Conservation (phyloP, 2,329 filamentous ascomycete genomes). For the Sporothrix sp. region DNA sequence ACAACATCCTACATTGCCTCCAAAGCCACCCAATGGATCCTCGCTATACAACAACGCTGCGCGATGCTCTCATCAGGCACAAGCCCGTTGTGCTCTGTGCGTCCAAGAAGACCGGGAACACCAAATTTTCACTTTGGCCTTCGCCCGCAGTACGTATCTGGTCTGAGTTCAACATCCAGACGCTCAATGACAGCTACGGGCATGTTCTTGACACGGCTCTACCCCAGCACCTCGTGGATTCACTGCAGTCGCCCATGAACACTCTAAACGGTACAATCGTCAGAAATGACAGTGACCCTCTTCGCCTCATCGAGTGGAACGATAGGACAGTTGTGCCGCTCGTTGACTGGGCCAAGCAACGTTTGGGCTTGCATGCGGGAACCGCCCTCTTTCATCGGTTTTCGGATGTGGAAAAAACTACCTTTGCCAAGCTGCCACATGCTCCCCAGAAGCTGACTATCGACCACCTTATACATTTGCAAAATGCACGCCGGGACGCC, state of each 20-base stretch:
- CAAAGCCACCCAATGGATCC: not conserved
- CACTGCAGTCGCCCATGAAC: not conserved
- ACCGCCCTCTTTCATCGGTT: not conserved
- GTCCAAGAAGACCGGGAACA: not conserved
- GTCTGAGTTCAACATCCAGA: not conserved
- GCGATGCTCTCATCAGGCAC: not conserved
- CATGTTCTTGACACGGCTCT: not conserved
- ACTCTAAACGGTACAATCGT: not conserved
- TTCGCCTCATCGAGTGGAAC: not conserved
- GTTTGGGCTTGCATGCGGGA: not conserved
- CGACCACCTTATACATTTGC: not conserved
- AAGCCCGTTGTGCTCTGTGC: not conserved
- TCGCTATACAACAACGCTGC: not conserved
- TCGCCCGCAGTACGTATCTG: not conserved
- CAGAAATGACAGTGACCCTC: not conserved
- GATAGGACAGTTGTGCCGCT: not conserved
- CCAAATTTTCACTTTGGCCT: not conserved
- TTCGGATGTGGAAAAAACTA: not conserved
- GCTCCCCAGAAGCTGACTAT: not conserved
- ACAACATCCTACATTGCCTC: not conserved
- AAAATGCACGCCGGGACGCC: not conserved
- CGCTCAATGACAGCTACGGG: not conserved
- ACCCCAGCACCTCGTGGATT: not conserved
- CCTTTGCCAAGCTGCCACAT: not conserved
- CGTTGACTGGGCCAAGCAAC: not conserved